Percentiles rank a stretch among this genome's conserved stretches.
Evolutionary conservation across 148 eudicot genomes (phyloP).

Genomic region (Rhododendron ferrugineum): DNA sequence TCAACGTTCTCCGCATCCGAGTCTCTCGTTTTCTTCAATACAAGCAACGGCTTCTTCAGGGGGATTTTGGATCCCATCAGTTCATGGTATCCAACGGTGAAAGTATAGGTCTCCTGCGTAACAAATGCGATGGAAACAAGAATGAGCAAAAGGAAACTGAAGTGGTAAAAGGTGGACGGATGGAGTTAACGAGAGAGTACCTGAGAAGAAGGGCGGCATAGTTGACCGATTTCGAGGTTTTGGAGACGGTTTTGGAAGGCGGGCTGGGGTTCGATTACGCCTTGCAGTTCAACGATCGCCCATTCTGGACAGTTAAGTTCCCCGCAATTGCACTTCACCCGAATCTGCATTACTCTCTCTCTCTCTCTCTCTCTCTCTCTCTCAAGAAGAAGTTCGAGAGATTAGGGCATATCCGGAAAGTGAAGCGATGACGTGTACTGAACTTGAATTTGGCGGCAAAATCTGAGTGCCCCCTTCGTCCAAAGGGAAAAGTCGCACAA

Average conservation of each 20-base stretch:
- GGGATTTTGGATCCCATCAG: slow-evolving; percentile 70
- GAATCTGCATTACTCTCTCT: slow-evolving; percentile 34
- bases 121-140: neutral
- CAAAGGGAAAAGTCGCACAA: neutral
- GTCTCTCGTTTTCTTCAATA: slow-evolving; percentile 61
- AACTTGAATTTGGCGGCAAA: slow-evolving; percentile 5
- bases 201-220: slow-evolving; percentile 84
- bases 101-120: slow-evolving; percentile 67
- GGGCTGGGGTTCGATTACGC: slow-evolving; percentile 69
- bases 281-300: slow-evolving; percentile 89
- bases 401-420: neutral
- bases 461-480: neutral
- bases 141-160: neutral
- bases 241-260: slow-evolving; percentile 44
- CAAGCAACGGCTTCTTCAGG: slow-evolving; percentile 81
- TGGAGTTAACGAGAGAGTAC: slow-evolving; percentile 18
- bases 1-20: slow-evolving; percentile 16
- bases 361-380: neutral
- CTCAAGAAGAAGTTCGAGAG: neutral
- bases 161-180: neutral
- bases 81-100: slow-evolving; percentile 89
- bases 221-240: slow-evolving; percentile 67
- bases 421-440: neutral
- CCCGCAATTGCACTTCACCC: slow-evolving; percentile 78
- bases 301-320: slow-evolving; percentile 74